phyloP scores from a whole-genome alignment of 208 protist genomes.

The Trypanosoma melophagium region DNA sequence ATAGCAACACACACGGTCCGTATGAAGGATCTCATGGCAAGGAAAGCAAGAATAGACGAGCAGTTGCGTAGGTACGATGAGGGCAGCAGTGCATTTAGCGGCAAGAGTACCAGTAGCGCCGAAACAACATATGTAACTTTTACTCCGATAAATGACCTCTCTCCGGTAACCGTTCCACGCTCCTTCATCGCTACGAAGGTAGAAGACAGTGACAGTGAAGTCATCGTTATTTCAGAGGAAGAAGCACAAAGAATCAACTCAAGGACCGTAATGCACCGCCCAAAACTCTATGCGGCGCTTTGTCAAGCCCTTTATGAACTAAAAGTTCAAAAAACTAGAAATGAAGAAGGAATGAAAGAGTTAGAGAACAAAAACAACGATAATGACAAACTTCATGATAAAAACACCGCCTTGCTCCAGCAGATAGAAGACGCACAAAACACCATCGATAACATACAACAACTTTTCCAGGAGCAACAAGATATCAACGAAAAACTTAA shows the following conservation, averaged over 20 bases:
- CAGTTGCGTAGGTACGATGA: conserved; percentile 34
- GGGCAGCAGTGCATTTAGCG: neutral
- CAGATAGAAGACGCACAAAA: conserved; percentile 4
- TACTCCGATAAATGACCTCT: conserved; percentile 20
- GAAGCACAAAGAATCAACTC: conserved; percentile 26
- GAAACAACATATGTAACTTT: conserved; percentile 29
- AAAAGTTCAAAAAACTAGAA: neutral
- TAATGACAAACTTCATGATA: neutral
- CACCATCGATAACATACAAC: neutral
- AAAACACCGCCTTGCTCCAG: conserved; percentile 6
- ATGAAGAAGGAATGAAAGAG: neutral
- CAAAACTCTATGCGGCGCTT: conserved; percentile 38
- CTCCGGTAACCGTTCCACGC: conserved; percentile 31
- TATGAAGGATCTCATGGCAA: conserved; percentile 36
- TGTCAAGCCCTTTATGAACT: conserved; percentile 25
- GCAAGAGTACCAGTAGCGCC: neutral
- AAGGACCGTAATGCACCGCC: conserved; percentile 28
- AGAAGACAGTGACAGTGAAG: conserved; percentile 10
- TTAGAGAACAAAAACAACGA: conserved; percentile 4
- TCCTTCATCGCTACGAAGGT: conserved; percentile 30
- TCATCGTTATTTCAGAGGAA: conserved; percentile 36
- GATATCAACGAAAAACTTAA: neutral
- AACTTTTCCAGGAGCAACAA: conserved; percentile 9
- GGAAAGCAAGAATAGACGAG: conserved; percentile 39
- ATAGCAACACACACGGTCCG: conserved; percentile 41